These are phyloP conservation scores for Solanum ossicruentum DNA, from an alignment of 257 asterid genomes.

Conservation along the genomic window DNA sequence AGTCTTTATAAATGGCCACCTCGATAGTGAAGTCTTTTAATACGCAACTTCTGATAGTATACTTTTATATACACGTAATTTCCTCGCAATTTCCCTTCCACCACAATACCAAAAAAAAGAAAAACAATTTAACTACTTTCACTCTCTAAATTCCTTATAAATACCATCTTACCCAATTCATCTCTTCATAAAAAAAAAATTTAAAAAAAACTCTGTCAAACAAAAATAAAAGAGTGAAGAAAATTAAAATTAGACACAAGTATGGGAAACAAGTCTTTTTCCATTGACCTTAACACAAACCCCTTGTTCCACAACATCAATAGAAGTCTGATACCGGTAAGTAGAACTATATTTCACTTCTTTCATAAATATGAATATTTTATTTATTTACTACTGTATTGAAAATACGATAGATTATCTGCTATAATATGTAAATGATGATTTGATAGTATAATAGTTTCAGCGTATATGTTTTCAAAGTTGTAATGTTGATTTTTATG, in stretches of 20 bases:
- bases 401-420: neutral
- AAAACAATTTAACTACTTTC: neutral
- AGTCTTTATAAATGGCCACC: neutral
- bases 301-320: neutral
- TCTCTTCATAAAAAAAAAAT: neutral
- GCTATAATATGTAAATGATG: neutral
- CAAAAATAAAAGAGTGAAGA: neutral
- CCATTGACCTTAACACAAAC: slow-evolving; percentile 19
- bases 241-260: neutral
- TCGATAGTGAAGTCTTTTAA: neutral
- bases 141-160: neutral
- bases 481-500: neutral
- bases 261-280: neutral
- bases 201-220: neutral
- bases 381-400: neutral
- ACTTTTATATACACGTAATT: neutral
- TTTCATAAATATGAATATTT: neutral
- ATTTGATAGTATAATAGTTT: no score
- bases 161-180: neutral
- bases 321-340: neutral
- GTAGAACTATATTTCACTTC: neutral
- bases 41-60: neutral
- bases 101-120: neutral
- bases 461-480: neutral
- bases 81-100: neutral